Base-by-base conservation (phyloP, 106 monocot genomes). In the Allium cepa region DNA sequence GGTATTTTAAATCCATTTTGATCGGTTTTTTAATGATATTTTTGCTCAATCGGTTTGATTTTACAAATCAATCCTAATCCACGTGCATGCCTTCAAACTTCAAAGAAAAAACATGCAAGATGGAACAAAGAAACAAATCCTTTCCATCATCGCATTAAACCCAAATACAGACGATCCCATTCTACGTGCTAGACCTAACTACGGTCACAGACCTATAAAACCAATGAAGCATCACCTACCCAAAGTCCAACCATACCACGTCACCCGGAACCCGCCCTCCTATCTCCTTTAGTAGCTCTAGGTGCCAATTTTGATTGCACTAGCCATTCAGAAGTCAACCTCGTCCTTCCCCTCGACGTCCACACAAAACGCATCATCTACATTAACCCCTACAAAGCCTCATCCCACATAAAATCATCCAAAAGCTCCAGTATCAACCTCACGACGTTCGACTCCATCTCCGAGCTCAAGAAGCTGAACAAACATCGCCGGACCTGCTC, bases 321-420 rank as follows among this genome's bases (percentile, higher is more conserved):
- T 10, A 78, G 78, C 72, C 72, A 50, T 15, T 51, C 60, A 11
- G 78, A 78, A 59, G 67, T 72, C 57, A 66, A 66, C 18, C 9
- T 60, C 0, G 71, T 60, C n/a, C 60, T 72, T 8, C 45, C 78
- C 46, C 60, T 78, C 51, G 67, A 67, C 49, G 49, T 77, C 17
- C 4, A 17, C 2, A 56, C 77, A 0, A 50, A 50, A 62, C 26
- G 50, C 56, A 57, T 76, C 22, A 13, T 76, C 70, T 76, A 76
- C 56, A 64, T 69, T 36, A 76, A 76, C 70, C 70, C 77, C 4
- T 77, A 71, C 72, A 78, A 78, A 72, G 67, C 78, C 15, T 67
- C 59, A 36, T 53, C 72, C 17, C 78, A 72, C 67, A 27, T 78
- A 71, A 52, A 60, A 50, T 78, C 9, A 47, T 15, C 47, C 11